These are phyloP conservation scores for Cryptococcus sp. DNA, from an alignment of 1,284 basidiomycete genomes.

Conservation along the genomic window DNA sequence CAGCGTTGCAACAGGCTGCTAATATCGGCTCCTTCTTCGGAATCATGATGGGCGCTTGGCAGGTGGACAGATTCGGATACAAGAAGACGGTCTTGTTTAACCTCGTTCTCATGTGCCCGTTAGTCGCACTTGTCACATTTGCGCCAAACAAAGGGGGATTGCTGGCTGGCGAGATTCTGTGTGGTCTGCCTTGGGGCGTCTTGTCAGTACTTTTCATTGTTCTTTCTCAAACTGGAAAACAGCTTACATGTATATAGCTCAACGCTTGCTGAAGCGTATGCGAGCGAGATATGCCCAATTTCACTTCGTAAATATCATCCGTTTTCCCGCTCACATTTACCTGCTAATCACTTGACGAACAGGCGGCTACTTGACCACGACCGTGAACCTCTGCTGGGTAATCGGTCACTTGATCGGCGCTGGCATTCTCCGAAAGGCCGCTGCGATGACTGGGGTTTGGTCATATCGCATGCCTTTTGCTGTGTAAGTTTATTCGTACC, in stretches of 20 bases:
- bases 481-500: not conserved
- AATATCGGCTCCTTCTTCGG: slow-evolving; percentile 18
- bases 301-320: slow-evolving; percentile 3
- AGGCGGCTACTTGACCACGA: slow-evolving; percentile 36
- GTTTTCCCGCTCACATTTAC: too few species aligned
- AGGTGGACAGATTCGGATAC: slow-evolving; percentile 32
- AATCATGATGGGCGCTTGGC: slow-evolving; percentile 22
- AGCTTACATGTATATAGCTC: not conserved
- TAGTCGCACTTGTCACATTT: slow-evolving; percentile 46
- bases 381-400: slow-evolving; percentile 58
- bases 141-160: slow-evolving; percentile 40
- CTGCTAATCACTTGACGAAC: too few species aligned
- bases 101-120: slow-evolving; percentile 35
- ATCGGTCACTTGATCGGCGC: slow-evolving; percentile 39
- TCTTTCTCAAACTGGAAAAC: not conserved
- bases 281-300: slow-evolving; percentile 56
- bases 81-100: slow-evolving; percentile 19
- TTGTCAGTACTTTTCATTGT: slow-evolving; percentile 21
- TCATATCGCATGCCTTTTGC: slow-evolving; percentile 27
- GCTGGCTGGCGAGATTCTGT: slow-evolving; percentile 36
- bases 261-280: slow-evolving; percentile 56
- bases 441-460: slow-evolving; percentile 4
- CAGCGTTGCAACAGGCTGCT: slow-evolving; percentile 11
- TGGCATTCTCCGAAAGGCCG: slow-evolving; percentile 14
- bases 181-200: slow-evolving; percentile 53